Evolutionary conservation across 805 yeast species (phyloP), one percentile per base, ranked within the genome.

Genomic region (Lipomyces sp.): DNA sequence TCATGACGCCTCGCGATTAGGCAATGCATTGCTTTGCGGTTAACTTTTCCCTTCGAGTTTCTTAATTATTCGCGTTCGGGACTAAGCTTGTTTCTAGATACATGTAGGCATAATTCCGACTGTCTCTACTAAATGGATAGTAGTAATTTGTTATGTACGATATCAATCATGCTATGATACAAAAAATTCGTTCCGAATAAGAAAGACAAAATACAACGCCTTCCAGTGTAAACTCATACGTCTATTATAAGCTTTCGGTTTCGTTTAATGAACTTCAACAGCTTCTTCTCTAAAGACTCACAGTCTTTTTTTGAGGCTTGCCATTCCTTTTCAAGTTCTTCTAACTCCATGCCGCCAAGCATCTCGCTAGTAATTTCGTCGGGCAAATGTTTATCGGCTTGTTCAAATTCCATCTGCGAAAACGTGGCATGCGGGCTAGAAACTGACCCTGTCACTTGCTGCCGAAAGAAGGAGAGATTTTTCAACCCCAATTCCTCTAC

Each of bases 281-380:
- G 34, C 37, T 56, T 63, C 37, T 63, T 66, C 65, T 39, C 69
- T 60, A 66, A 37, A 4, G 29, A 54, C 35, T 65, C 66, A 7
- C 63, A 37, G 8, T 63, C 66, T 56, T 66, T 67, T 51, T 57
- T 65, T 30, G 64, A 64, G 42, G 59, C 64, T 51, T 60, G 53
- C 65, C 67, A 64, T 35, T 59, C 62, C 48, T 53, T 59, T 54
- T 66, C 65, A 57, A 65, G 57, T 18, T 60, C 59, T 53, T 69
- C 71, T 35, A 51, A 34, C 54, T 55, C 51, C 62, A 32, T 55
- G 15, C 62, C 39, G 30, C 45, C 51, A 15, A 54, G 32, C 6
- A 57, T 60, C 15, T 63, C 65, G n/a, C 29, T 57, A 15, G 33
- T 45, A 15, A 45, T 13, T 7, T 29, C 35, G 8, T 58, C 62